Base-by-base conservation (phyloP, 2,329 filamentous ascomycete genomes). In the Fusarium clavum region DNA sequence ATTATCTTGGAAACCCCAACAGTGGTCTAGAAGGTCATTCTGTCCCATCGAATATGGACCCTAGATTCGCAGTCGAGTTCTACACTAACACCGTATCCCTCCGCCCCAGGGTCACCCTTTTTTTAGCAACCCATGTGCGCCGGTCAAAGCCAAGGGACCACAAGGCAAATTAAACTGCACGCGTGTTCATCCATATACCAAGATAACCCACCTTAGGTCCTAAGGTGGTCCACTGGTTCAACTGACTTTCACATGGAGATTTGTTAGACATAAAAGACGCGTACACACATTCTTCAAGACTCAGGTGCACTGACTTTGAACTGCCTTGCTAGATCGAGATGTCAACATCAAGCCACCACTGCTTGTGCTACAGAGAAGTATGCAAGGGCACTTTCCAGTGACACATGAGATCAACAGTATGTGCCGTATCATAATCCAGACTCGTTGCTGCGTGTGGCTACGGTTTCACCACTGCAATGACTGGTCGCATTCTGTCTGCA, bases 81-180 rank as follows among this genome's bases (percentile, higher is more conserved):
- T 34, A 24, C 22, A 45, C 41, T 58, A 63, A 34, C 27, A 46
- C 34, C 34, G 34, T 38, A 38, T 46, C 16, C 25, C 24, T 61
- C n/a, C 58, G 60, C 43, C 32, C 24, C 40, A n/a, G 56, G 54
- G 25, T 57, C 32, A 53, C 49, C 49, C 40, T 74, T 71, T 74
- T 73, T 73, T 73, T 67, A 73, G 67, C 57, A 74, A 71, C 64
- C 60, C 52, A 57, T 57, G 44, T 54, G 48, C 62, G 53, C 67
- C 63, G 64, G 54, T 48, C 43, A 57, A 43, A 45, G 22, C 20
- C 38, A 55, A 44, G 25, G 53, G 44, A 56, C 53, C 30, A 44
- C 54, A 57, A 58, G 62, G 57, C 60, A 72, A 73, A 63, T 58
- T 65, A 57, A 57, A 70, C 49, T 49, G 45, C 53, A 48, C 54